Base-by-base conservation (phyloP, 805 yeast species). In the Saccharomycopsis sp. region DNA sequence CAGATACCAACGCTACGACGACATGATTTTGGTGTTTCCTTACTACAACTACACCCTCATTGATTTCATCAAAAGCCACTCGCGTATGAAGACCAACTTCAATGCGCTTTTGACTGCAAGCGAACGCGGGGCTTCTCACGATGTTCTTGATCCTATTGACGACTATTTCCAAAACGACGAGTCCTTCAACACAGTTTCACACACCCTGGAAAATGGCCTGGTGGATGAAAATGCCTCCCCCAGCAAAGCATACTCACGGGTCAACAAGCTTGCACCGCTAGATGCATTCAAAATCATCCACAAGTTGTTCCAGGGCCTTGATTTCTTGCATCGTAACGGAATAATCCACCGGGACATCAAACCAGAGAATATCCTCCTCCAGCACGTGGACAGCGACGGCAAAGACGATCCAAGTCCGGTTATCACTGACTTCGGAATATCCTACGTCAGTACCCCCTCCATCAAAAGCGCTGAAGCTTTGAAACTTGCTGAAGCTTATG, bases 331-430 rank as follows among this genome's bases (percentile, higher is more conserved):
- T 64, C 66, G 71, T 20, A 73, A 79, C 54, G 85, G 83, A 12
- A 82, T 87, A 24, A 83, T 87, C 53, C 95, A 87, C 69, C 77
- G 95, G 63, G 95, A 87, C 68, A 80, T 87, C 61, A 87, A 87
- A 68, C 84, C 87, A 1, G 85, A 81, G 59, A 83, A 83, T 64
- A 76, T 83, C 50, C 67, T 84, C 66, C 75, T 83, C 40, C 64
- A 56, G n/a, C n/a, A 34, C 7, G 41, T 34, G n/a, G 16, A 24
- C 21, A 21, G 5, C 5, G 44, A 70, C 68, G 34, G 62, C 68
- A 15, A 72, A 58, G 9, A 55, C 61, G 24, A 56, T 41, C 68
- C 53, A 59, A 56, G 40, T 70, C 72, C 69, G 5, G 64, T 71
- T 5, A 61, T 85, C 1, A 80, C 82, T 15, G 95, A 89, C 65